A percentile compares a stretch with the other conserved stretches of the same genome.
Conservation (phyloP, 208 protist species). For the Lotmaria passim region DNA sequence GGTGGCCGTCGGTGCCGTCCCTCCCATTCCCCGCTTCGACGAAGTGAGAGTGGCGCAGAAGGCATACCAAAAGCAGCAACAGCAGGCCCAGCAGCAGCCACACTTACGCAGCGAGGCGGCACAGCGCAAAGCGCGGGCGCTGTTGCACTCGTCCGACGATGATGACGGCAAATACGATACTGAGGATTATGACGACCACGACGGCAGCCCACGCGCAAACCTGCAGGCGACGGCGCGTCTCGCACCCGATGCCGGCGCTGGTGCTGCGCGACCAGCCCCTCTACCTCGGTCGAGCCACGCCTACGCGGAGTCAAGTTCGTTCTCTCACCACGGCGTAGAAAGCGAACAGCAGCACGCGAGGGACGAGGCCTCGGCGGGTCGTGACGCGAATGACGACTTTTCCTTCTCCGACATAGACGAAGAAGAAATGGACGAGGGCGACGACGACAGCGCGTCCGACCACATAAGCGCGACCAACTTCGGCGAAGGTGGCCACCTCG, state of each 20-base stretch:
- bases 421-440: not conserved
- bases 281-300: not conserved
- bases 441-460: conserved; percentile 21
- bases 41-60: conserved; percentile 18
- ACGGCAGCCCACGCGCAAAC: not conserved
- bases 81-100: conserved; percentile 7
- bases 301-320: too few species aligned
- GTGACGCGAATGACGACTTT: not conserved
- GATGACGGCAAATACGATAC: not conserved
- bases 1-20: not conserved
- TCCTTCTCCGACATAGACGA: not conserved
- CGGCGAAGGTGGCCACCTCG: conserved; percentile 55
- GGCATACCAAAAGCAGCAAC: not conserved
- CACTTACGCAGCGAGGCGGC: conserved; percentile 31
- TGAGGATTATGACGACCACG: not conserved
- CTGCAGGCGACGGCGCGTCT: conserved; percentile 1
- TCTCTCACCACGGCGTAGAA: too few species aligned
- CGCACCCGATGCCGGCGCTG: not conserved
- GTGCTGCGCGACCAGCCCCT: conserved; percentile 4
- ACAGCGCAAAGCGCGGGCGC: not conserved
- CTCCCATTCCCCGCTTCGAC: conserved; percentile 22
- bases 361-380: too few species aligned
- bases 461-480: conserved; percentile 46
- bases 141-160: conserved; percentile 14
- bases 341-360: too few species aligned